Conservation (phyloP, 2,329 filamentous ascomycete species). For the Sporothrix brasiliensis region DNA sequence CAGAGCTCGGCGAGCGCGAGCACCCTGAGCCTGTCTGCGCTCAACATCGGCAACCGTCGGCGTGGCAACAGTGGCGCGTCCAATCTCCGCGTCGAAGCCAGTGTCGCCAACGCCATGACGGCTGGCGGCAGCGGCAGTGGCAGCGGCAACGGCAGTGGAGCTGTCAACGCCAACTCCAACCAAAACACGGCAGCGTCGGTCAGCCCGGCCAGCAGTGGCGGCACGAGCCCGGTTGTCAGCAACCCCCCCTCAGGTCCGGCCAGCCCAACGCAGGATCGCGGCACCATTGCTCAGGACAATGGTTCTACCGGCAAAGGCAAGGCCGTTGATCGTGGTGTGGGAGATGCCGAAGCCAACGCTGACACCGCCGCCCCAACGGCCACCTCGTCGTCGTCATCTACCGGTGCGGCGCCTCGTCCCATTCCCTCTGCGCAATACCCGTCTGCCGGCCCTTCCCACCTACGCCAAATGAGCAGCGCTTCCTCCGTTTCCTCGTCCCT, state of each 20-base stretch:
- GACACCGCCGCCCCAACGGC: slow-evolving; percentile 52
- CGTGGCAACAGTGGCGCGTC: slow-evolving; percentile 63
- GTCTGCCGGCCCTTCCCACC: slow-evolving; percentile 66
- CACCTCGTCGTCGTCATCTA: not conserved
- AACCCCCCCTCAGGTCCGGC: not conserved
- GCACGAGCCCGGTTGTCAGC: slow-evolving; percentile 6
- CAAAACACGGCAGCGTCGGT: not conserved
- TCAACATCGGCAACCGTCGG: slow-evolving; percentile 49
- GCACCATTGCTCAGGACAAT: slow-evolving; percentile 4
- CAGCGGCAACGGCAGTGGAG: slow-evolving; percentile 25
- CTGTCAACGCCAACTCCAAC: not conserved
- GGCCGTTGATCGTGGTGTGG: slow-evolving; percentile 60
- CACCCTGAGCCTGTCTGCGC: slow-evolving; percentile 60
- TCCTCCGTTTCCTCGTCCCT: slow-evolving; percentile 81
- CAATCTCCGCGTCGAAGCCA: slow-evolving; percentile 61
- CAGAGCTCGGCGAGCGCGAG: slow-evolving; percentile 63
- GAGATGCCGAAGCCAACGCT: slow-evolving; percentile 35
- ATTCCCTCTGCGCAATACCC: slow-evolving; percentile 52
- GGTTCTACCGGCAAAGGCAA: slow-evolving; percentile 64
- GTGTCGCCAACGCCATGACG: slow-evolving; percentile 50
- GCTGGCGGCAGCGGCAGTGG: slow-evolving; percentile 40
- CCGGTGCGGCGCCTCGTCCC: slow-evolving; percentile 46
- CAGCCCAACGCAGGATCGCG: not conserved
- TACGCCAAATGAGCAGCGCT: slow-evolving; percentile 82
- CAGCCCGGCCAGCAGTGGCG: slow-evolving; percentile 28